Evolutionary conservation across 495 filamentous ascomycete species (phyloP), one percentile per base, ranked within the genome.

Genomic region (Lasiosphaeriaceae sp.): DNA sequence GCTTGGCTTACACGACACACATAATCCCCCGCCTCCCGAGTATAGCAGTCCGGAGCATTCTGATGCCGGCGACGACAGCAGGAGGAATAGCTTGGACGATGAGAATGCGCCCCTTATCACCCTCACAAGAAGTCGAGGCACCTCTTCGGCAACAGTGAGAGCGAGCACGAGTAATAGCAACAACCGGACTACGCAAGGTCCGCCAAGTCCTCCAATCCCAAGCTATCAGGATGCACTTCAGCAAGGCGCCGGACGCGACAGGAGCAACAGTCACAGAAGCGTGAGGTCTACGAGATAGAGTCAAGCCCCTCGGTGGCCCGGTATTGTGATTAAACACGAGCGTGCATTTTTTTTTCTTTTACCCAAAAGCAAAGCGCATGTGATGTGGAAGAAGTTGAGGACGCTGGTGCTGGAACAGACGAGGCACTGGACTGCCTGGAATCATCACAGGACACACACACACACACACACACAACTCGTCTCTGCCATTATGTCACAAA

Each of bases 21-120:
- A 68, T 55, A 67, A 75, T 56, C 69, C 84, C 69, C 56, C 88
- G 22, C 88, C 88, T 17, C 88, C 88, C 3, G 87, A 90, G 61
- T 92, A 92, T 61, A 83, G 84, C 2, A 90, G 87, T 63, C 88
- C 88, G 1, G 79, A 79, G 22, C 78, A 79, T 20, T 80, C 79
- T 11, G 68, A 76, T 23, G 67, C 67, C 12, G 73, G 72, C 26
- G 49, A 60, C 21, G 41, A 54, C 29, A 83, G 82, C 66, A 76
- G 77, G 29, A 70, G 83, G 53, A 78, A 73, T 52, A 86, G 84
- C 54, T 62, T 63, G 53, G 68, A 77, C 20, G 72, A 70, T 55
- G 77, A 78, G 26, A 62, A 67, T 31, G 65, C 71, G 43, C 76
- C 57, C 35, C 59, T 73, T 17, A 72, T 75, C 47, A 69, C 64